Evolutionary conservation across 768 basidiomycete genomes (phyloP).

Genomic region (Mycena galopus): DNA sequence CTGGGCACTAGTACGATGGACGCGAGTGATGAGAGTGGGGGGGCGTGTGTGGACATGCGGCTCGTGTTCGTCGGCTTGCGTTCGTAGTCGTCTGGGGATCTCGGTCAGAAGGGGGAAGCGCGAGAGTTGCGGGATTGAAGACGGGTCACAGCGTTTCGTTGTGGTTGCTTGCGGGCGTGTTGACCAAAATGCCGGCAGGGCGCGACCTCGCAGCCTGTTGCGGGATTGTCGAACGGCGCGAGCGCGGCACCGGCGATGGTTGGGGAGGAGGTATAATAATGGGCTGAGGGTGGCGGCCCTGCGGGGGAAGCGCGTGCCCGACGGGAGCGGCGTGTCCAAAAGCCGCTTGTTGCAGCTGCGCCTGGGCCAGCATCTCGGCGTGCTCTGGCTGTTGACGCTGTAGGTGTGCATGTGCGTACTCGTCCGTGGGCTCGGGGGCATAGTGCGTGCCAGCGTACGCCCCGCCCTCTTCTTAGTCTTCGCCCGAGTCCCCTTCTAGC

Average conservation of each 20-base stretch:
- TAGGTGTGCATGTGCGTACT: constrained; percentile 24
- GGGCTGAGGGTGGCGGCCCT: neutral
- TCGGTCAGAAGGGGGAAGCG: no score
- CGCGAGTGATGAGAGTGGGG: no score
- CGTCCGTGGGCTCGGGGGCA: constrained; percentile 14
- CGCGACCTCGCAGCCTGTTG: neutral
- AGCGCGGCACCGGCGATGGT: neutral
- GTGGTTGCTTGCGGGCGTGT: no score
- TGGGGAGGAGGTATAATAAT: neutral
- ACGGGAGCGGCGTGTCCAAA: neutral
- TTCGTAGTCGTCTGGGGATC: no score
- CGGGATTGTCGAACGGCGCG: neutral
- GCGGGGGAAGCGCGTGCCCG: neutral
- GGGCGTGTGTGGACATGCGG: no score
- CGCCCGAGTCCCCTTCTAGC: constrained; percentile 63
- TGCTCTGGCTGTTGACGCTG: constrained; percentile 25
- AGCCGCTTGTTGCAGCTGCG: neutral
- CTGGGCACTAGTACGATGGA: no score
- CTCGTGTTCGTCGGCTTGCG: no score
- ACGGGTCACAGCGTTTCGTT: no score
- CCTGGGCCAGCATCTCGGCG: constrained; percentile 8
- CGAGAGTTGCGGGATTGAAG: no score
- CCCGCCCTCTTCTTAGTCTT: constrained; percentile 61
- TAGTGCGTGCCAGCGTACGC: neutral
- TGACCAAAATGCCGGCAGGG: no score